These are phyloP conservation scores for Panus rudis DNA, from an alignment of 768 basidiomycete genomes.

Conservation along the genomic window DNA sequence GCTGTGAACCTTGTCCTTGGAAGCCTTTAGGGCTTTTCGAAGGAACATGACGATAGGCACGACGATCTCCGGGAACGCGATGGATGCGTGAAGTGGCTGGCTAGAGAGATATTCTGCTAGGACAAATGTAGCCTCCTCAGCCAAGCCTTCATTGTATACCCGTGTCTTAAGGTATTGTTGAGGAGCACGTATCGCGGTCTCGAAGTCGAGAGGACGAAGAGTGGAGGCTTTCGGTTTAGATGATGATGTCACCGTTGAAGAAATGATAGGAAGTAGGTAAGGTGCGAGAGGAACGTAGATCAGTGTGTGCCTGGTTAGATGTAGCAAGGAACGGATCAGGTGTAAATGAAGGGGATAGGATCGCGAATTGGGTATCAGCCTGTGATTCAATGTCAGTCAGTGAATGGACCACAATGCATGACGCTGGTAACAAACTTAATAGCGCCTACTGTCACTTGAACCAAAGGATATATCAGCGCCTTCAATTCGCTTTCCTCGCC, in stretches of 20 bases:
- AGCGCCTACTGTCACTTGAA: constrained; percentile 90
- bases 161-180: constrained; percentile 85
- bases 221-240: constrained; percentile 79
- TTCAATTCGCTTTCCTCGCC: constrained; percentile 70
- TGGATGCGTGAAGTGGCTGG: constrained; percentile 64
- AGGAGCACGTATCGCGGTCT: constrained; percentile 79
- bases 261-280: constrained; percentile 80
- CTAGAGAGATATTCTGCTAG: constrained; percentile 80
- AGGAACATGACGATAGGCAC: constrained; percentile 72
- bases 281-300: constrained; percentile 86
- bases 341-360: constrained; percentile 96
- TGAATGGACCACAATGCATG: neutral
- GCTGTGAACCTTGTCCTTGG: constrained; percentile 31
- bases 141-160: constrained; percentile 74
- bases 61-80: constrained; percentile 90
- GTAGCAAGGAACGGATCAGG: constrained; percentile 79
- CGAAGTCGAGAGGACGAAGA: constrained; percentile 83
- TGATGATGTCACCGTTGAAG: constrained; percentile 59
- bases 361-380: constrained; percentile 83
- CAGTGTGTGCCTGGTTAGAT: constrained; percentile 75
- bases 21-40: constrained; percentile 64
- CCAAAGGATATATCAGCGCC: constrained; percentile 90
- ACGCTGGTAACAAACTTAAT: constrained; percentile 59
- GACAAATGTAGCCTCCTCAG: constrained; percentile 75
- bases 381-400: constrained; percentile 25